Evolutionary conservation across 257 asterid genomes (phyloP), one percentile per base, ranked within the genome.

Genomic region (Misopates orontium): DNA sequence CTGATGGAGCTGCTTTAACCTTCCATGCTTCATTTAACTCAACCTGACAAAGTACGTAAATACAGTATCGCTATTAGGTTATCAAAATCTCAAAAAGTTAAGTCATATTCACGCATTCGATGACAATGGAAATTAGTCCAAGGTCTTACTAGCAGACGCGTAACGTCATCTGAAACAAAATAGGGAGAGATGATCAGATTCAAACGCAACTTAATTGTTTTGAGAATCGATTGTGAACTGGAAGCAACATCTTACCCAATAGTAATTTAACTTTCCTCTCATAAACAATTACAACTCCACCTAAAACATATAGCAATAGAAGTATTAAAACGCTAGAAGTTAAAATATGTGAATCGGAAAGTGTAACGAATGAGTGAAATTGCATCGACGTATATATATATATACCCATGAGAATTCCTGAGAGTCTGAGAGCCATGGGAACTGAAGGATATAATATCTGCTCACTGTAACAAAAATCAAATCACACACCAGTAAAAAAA

Each of bases 401-500:
- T 4, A 28, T 87, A 92, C 98, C 98, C 98, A 92, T 92, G 71
- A 92, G 96, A 73, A 92, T 89, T 65, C 96, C 95, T 51, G 98
- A 92, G 54, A 92, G 98, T 63, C 98, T 81, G 65, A 92, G 89
- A 67, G 98, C 97, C 98, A 92, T 87, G 0, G 98, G 98, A 67
- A 89, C 93, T 4, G 95, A 77, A 22, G 98, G 98, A 69, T 92
- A 87, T 48, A 92, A 73, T 65, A 92, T 89, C 82, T 92, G 84
- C 77, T 92, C 98, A 57, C 98, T 92, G 82, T 12, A 39, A 71
- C 20, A 58, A 66, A 65, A 36, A 10, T 23, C 44, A 66, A 67
- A 19, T 39, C 16, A 42, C n/a, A 56, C 51, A 56, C 36, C 36
- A 28, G 36, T 28, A 3, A 28, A 48, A 50, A 24, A 63, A 55